Evolutionary conservation across 768 basidiomycete genomes (phyloP), one percentile per base, ranked within the genome.

Genomic region (Podaxis pistillaris): DNA sequence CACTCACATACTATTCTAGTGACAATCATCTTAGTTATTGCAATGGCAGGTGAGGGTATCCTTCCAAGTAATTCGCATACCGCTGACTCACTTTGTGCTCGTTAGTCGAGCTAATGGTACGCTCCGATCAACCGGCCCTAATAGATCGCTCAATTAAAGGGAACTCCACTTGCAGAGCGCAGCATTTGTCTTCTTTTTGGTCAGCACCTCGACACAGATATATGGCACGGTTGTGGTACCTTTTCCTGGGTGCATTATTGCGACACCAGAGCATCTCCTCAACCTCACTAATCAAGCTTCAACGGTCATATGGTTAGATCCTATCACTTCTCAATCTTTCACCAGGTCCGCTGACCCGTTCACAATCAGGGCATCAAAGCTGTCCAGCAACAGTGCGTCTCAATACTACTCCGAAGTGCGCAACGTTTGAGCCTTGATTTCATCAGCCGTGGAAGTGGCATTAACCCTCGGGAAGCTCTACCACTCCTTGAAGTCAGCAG

Each of bases 401-500:
- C 26, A 9, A 40, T 22, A 22, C 19, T 2, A 4, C 2, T 41
- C 15, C 19, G 13, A 28, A 24, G 1, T 11, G 22, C 6, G 12
- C 13, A 11, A 24, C 12, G 24, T 24, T 19, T 28, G 11, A 38
- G 26, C 1, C 11, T 22, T n/a, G 22, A n/a, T 38, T 24, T 12
- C 17, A 38, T 26, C 28, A 54, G 59, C 40, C 24, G 36, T 60
- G 12, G 59, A 60, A 46, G 51, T 60, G 7, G n/a, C 26, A 19
- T 19, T 60, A n/a, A 60, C 59, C 8, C 37, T 60, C 12, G 40
- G 26, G n/a, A 60, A 60, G 19, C 17, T 60, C 3, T 60, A 60
- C 51, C n/a, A 22, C 8, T 53, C 59, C 15, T 15, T 60, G 50
- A 30, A 12, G 22, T 3, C 37, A 4, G 6, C 26, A 11, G 28